These are phyloP conservation scores for Malania oleifera DNA, from an alignment of 164 flowering plant genomes.

Conservation along the genomic window DNA sequence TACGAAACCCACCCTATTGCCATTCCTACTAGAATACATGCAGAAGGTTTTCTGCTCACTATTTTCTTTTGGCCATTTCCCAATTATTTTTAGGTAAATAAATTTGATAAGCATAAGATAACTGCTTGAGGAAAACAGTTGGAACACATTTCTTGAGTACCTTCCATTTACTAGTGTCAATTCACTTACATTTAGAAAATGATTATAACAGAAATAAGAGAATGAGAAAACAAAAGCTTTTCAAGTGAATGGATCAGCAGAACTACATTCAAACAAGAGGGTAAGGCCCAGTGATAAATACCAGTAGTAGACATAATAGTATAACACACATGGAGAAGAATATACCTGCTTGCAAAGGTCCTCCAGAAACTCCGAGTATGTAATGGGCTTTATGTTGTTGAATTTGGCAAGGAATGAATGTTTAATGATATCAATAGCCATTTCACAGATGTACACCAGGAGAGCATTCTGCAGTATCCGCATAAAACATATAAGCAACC, in stretches of 20 bases:
- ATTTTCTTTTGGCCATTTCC: no score
- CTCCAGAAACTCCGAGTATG: conserved; percentile 92
- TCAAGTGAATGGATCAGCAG: neutral
- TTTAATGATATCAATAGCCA: conserved; percentile 77
- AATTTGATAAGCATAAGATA: no score
- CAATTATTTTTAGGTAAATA: no score
- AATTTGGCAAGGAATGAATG: conserved; percentile 98
- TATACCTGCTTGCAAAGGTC: conserved; percentile 92
- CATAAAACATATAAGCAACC: conserved; percentile 11
- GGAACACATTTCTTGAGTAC: no score
- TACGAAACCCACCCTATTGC: no score
- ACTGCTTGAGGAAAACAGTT: no score
- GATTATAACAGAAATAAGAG: no score
- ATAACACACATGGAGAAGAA: neutral
- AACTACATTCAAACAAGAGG: neutral
- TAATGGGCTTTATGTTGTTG: conserved; percentile 80
- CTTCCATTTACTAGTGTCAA: no score
- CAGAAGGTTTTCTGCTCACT: no score
- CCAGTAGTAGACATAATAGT: no score
- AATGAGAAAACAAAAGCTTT: neutral
- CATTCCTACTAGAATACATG: no score
- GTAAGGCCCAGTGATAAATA: neutral
- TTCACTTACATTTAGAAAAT: no score
- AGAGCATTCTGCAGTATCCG: conserved; percentile 65
- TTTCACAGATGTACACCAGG: conserved; percentile 74